Evolutionary conservation across 768 basidiomycete genomes (phyloP).

Genomic region (Agaricus bisporus): DNA sequence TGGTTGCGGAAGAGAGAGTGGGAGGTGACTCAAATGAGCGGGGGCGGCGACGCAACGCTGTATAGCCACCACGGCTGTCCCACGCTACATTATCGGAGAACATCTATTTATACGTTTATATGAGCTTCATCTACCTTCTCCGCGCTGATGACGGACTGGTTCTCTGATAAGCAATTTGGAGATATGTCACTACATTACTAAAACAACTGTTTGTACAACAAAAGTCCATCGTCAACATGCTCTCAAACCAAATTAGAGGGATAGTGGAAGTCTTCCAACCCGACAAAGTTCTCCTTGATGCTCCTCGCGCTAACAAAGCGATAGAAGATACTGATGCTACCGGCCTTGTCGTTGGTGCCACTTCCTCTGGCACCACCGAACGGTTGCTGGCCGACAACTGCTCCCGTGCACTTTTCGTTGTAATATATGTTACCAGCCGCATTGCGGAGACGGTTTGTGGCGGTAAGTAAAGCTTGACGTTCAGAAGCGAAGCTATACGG

Average conservation of each 20-base stretch:
- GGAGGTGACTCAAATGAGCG: not conserved
- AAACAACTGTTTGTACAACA: too few relatives aligned
- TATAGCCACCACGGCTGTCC: slow-evolving; percentile 9
- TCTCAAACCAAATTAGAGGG: slow-evolving; percentile 75
- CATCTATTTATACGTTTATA: too few relatives aligned
- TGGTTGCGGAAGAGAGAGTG: slow-evolving; percentile 18
- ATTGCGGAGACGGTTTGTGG: slow-evolving; percentile 81
- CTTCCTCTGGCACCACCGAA: slow-evolving; percentile 92
- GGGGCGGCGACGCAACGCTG: slow-evolving; percentile 2
- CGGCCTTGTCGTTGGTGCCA: slow-evolving; percentile 98
- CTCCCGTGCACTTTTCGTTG: slow-evolving; percentile 97
- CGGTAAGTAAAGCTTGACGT: slow-evolving; percentile 71
- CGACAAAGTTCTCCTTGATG: slow-evolving; percentile 97
- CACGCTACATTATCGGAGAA: not conserved
- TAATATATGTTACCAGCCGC: slow-evolving; percentile 96
- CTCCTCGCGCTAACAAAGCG: slow-evolving; percentile 84
- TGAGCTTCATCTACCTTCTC: too few relatives aligned
- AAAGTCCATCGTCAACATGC: not conserved
- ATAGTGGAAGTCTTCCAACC: slow-evolving; percentile 73
- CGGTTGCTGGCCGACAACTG: slow-evolving; percentile 97
- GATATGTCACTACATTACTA: not conserved
- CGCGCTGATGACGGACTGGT: too few relatives aligned
- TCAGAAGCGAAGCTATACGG: slow-evolving; percentile 69
- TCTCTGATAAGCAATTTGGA: too few relatives aligned
- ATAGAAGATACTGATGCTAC: slow-evolving; percentile 61